Base-by-base conservation (phyloP, 2,329 filamentous ascomycete species). In the Alternaria burnsii region DNA sequence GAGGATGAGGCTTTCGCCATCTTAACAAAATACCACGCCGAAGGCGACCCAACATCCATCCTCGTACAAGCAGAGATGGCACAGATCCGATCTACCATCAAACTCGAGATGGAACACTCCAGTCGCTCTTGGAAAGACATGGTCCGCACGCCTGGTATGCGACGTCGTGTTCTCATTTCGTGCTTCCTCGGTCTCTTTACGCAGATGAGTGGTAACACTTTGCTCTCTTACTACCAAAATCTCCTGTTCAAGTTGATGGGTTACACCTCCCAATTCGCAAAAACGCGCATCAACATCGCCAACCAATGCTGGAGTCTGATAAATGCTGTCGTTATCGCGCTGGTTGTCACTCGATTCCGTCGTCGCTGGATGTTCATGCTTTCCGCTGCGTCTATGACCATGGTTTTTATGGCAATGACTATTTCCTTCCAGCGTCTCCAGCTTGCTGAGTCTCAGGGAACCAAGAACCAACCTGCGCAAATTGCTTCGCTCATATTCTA, bases 11-110 rank as follows among this genome's bases (percentile, higher is more conserved):
- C 76, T 10, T 72, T 71, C 42, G 72, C 73, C 0, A 59, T 78
- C 10, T 63, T 79, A 0, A 75, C 75, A 20, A 80, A 78, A 40
- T 83, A 81, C 61, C 82, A 84, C 54, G 78, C 77, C 9, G 78
- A 81, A 59, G 82, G 81, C 6, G 77, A 84, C 55, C 66, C 66
- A 1, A 73, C 59, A 50, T 76, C 73, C 4, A 47, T 69, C 7
- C 66, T 78, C 8, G 74, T 88, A 26, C 81, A 82, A 52, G 86
- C 85, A 9, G 88, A 90, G 69, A 85, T 88, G 68, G 82, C 82
- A 0, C 86, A 89, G 71, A 89, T 90, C 65, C 79, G 84, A 51
- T 81, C 83, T 4, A 86, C 87, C 0, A 84, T 88, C 67, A 80
- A 82, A 30, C 68, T 86, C 1, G 86, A 88, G 69, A 76, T 84